Evolutionary conservation across 2,329 filamentous ascomycete genomes (phyloP).

Genomic region (Penicillium sp.): DNA sequence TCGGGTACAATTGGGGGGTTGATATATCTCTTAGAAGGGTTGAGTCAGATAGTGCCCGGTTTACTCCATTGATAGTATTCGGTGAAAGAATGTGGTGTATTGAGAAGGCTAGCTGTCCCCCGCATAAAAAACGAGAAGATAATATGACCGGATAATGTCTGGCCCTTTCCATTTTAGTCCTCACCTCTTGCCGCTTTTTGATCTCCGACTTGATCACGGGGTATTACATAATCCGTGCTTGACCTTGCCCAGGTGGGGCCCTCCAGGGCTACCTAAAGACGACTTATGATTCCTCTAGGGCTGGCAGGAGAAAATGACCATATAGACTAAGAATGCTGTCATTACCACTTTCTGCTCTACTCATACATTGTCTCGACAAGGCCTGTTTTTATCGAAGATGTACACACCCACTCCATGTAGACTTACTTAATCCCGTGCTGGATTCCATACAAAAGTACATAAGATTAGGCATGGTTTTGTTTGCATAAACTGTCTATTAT

Average conservation of each 20-base stretch:
- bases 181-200: background rate
- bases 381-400: too few species aligned
- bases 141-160: background rate
- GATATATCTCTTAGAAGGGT: background rate
- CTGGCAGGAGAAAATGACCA: too few species aligned
- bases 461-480: background rate
- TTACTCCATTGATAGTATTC: background rate
- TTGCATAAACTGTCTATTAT: background rate
- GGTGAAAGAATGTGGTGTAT: background rate
- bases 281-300: too few species aligned
- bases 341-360: too few species aligned
- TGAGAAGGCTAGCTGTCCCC: constrained; percentile 11
- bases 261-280: too few species aligned
- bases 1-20: background rate
- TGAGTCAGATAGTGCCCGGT: background rate
- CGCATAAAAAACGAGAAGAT: constrained; percentile 18
- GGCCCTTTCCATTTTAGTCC: background rate
- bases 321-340: too few species aligned
- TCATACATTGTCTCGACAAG: too few species aligned
- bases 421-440: too few species aligned
- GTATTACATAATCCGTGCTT: background rate
- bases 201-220: background rate
- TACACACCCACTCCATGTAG: too few species aligned
- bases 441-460: background rate
- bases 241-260: too few species aligned